Conservation (phyloP, 2,329 filamentous ascomycete genomes). For the Atkinsonella hypoxylon region DNA sequence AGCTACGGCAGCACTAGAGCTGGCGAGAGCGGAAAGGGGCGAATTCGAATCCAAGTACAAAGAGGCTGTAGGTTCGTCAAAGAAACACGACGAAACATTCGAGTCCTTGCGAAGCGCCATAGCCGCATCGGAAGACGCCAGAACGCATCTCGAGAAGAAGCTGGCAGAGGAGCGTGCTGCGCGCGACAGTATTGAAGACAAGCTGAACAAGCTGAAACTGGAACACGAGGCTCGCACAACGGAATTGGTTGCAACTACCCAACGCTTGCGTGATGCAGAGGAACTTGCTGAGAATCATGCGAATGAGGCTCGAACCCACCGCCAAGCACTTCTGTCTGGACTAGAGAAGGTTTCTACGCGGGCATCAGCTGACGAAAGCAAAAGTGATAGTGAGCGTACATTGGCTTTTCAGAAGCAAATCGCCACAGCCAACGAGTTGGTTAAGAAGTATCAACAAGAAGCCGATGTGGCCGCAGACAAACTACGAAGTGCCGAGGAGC, state of each 20-base stretch:
- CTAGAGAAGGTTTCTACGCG: constrained; percentile 59
- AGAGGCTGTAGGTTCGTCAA: constrained; percentile 52
- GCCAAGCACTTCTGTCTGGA: constrained; percentile 68
- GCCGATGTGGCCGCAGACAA: constrained; percentile 81
- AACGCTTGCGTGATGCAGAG: constrained; percentile 73
- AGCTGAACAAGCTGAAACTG: constrained; percentile 61
- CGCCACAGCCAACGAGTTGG: constrained; percentile 62
- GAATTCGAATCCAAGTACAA: constrained; percentile 60
- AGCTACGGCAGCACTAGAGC: constrained; percentile 58
- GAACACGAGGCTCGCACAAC: constrained; percentile 72
- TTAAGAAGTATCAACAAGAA: constrained; percentile 79
- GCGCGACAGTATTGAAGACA: constrained; percentile 63
- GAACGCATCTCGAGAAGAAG: constrained; percentile 63
- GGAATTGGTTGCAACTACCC: constrained; percentile 63
- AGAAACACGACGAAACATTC: constrained; percentile 60
- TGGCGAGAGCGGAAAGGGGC: constrained; percentile 77
- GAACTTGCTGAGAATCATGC: constrained; percentile 80
- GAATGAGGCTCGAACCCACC: constrained; percentile 75
- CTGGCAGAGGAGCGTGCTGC: constrained; percentile 71
- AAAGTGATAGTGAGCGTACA: constrained; percentile 52
- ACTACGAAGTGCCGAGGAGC: constrained; percentile 83
- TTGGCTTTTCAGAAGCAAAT: constrained; percentile 69
- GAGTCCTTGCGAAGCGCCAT: constrained; percentile 68
- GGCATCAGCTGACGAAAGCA: constrained; percentile 34
- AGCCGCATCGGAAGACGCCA: constrained; percentile 65